These are phyloP conservation scores for Malania oleifera DNA, from an alignment of 164 flowering plant genomes.

Conservation along the genomic window DNA sequence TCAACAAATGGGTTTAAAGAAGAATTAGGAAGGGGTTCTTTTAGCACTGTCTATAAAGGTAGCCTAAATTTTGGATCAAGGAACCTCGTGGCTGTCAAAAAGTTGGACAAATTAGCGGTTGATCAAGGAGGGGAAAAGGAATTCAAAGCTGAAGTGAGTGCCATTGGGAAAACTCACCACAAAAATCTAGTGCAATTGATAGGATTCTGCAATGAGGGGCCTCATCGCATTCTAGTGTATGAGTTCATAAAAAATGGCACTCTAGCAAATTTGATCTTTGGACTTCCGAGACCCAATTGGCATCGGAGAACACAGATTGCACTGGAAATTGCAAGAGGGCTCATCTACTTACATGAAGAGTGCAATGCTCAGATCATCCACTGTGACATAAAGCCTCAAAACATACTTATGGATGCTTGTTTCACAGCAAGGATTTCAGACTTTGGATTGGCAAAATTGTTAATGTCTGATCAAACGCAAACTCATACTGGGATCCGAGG, in stretches of 20 bases:
- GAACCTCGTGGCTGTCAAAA: conserved; percentile 13
- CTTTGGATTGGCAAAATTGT: conserved; percentile 16
- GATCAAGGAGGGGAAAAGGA: conserved; percentile 26
- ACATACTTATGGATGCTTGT: conserved; percentile 16
- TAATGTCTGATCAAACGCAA: conserved; percentile 13
- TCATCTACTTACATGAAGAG: conserved; percentile 19
- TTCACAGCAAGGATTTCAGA: conserved; percentile 18
- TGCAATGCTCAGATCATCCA: conserved; percentile 19
- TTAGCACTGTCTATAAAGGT: conserved; percentile 20
- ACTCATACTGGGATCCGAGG: conserved; percentile 12
- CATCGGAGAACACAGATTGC: conserved; percentile 13
- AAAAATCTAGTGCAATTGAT: conserved; percentile 17
- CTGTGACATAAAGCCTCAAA: conserved; percentile 24
- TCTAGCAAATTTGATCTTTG: conserved; percentile 12
- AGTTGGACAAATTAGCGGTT: conserved; percentile 8
- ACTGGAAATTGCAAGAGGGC: conserved; percentile 17
- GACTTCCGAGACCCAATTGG: conserved; percentile 11
- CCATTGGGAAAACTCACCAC: conserved; percentile 13
- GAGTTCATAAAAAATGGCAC: conserved; percentile 21
- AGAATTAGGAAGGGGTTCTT: conserved; percentile 19
- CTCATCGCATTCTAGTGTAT: conserved; percentile 16
- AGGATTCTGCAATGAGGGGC: conserved; percentile 14
- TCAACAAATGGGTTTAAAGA: conserved; percentile 20
- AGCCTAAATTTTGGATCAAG: background rate
- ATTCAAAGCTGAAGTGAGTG: conserved; percentile 18